Evolutionary conservation across 768 basidiomycete species (phyloP), one percentile per base, ranked within the genome.

Genomic region (Lentinula boryana): DNA sequence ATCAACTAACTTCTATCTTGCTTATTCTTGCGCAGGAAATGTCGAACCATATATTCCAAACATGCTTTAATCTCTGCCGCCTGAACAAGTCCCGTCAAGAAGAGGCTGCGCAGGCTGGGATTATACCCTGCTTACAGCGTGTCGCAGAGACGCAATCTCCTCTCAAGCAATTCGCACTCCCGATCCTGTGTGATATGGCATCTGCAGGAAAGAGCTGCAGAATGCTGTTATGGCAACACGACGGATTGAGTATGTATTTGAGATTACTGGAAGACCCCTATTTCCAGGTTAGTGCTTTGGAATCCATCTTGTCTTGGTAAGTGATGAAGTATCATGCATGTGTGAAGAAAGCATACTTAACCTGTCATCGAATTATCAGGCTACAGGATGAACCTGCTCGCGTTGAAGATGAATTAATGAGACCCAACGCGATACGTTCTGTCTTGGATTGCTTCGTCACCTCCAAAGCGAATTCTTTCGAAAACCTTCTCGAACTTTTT

Each of bases 1-100:
- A 12, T 40, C 51, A 7, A 41, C 13, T 36, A 21, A 13, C 38
- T 54, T 49, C 44, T 40, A 40, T 68, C 27, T 59, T 27, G 27
- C 27, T 27, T 27, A 27, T 31, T 52, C 50, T 36, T 4, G 38
- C 27, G 56, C 68, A 98, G 93, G 96, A 99, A 83, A 91, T 98
- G 73, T 89, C 93, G 54, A 98, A 98, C 64, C 94, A 98, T 67
- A 86, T 97, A 62, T 95, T 98, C 81, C 95, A 97, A 74, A 94
- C 95, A 2, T 93, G 95, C 68, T 98, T 93, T 78, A 96, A 96
- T 66, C 87, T 99, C 16, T 98, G 95, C 70, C 86, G 95, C 5
- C 77, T 99, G 62, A 95, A 95, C 75, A 97, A 97, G 74, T 84
- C 86, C 2, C 80, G 97, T 55, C 96, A 98, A 71, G 97, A 98